Evolutionary conservation across 352 stramenopile species (phyloP).

Genomic region (Halophytophthora polymorphica): DNA sequence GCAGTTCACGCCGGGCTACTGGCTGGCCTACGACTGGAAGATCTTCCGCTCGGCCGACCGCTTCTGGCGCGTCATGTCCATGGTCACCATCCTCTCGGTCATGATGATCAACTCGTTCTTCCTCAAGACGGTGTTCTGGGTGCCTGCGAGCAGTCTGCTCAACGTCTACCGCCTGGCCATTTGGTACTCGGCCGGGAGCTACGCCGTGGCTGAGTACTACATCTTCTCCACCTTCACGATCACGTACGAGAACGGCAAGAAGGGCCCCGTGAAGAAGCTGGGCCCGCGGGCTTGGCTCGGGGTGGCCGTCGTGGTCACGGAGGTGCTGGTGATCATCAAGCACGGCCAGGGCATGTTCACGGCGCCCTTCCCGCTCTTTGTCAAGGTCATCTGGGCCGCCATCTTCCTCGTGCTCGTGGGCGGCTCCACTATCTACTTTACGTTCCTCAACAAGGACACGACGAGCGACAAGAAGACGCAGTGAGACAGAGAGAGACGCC

Average conservation of each 20-base stretch:
- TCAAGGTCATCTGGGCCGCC: slow-evolving; percentile 80
- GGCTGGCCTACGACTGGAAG: slow-evolving; percentile 92
- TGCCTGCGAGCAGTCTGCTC: slow-evolving; percentile 76
- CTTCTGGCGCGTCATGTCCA: slow-evolving; percentile 88
- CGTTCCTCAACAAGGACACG: slow-evolving; percentile 55
- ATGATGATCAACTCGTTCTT: slow-evolving; percentile 97
- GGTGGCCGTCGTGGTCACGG: slow-evolving; percentile 70
- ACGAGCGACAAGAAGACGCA: slow-evolving; percentile 34
- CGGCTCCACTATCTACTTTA: slow-evolving; percentile 84
- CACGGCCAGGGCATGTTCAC: slow-evolving; percentile 87
- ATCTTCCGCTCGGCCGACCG: slow-evolving; percentile 90
- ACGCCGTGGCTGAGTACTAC: slow-evolving; percentile 88
- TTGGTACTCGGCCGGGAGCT: slow-evolving; percentile 86
- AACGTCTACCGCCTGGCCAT: slow-evolving; percentile 79
- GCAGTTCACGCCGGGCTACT: slow-evolving; percentile 90
- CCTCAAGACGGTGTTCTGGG: slow-evolving; percentile 91
- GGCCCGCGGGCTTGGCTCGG: slow-evolving; percentile 81
- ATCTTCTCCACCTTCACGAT: slow-evolving; percentile 88
- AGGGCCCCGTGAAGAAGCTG: slow-evolving; percentile 75
- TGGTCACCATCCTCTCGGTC: slow-evolving; percentile 89
- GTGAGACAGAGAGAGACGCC: slow-evolving; percentile 13
- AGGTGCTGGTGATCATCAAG: slow-evolving; percentile 82
- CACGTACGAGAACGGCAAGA: slow-evolving; percentile 43
- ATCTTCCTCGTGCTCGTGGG: slow-evolving; percentile 73
- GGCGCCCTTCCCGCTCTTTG: slow-evolving; percentile 71